phyloP scores from a whole-genome alignment of 345 rosid species.

The Eucalyptus regnans region DNA sequence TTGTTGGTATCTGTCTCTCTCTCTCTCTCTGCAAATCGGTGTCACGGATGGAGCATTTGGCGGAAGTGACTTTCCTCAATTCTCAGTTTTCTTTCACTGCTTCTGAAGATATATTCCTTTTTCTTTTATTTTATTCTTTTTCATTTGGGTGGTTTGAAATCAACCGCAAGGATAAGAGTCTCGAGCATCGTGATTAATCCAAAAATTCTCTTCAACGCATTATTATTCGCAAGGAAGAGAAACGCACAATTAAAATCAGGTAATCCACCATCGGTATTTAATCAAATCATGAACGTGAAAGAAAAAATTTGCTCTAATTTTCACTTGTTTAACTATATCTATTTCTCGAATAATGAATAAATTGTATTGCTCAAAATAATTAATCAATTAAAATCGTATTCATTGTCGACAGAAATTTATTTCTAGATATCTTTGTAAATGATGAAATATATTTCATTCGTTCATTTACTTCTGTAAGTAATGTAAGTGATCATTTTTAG shows the following conservation, averaged over 20 bases:
- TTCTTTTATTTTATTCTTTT: accelerated
- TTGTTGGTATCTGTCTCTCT: neutral
- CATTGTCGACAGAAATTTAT: neutral
- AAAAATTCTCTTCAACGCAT: neutral
- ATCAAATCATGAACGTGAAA: neutral
- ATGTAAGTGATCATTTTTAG: neutral
- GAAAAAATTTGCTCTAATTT: neutral
- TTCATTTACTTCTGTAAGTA: neutral
- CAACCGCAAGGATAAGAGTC: neutral
- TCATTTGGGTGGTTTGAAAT: neutral
- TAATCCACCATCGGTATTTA: neutral
- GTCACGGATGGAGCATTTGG: neutral
- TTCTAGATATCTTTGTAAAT: neutral
- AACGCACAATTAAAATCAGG: neutral
- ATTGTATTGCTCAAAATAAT: neutral
- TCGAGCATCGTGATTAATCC: neutral
- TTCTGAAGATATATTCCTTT: neutral
- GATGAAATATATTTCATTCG: neutral
- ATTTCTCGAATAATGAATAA: accelerated
- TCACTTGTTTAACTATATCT: accelerated
- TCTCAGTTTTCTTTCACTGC: neutral
- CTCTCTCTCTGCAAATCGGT: neutral
- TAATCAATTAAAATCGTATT: accelerated
- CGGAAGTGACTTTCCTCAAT: neutral
- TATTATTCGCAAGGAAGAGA: neutral